Conservation (phyloP, 140 eudicot species). For the Bidens hawaiensis region DNA sequence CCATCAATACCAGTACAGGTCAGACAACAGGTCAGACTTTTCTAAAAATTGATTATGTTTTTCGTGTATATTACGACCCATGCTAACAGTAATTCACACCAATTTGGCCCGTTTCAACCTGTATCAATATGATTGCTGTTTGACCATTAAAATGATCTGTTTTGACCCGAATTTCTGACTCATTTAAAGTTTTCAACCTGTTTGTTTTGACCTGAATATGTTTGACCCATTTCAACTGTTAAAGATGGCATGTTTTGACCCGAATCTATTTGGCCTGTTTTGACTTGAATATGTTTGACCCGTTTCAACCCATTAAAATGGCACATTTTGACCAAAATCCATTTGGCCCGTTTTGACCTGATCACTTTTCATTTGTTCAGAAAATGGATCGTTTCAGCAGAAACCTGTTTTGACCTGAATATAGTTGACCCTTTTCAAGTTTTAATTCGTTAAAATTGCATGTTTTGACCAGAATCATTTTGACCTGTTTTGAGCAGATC, state of each 20-base stretch:
- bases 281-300: not conserved
- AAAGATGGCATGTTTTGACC: too few relatives aligned
- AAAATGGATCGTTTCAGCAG: not conserved
- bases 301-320: not conserved
- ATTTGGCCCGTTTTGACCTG: not conserved
- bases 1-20: conserved; percentile 98
- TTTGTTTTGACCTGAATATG: not conserved
- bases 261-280: not conserved
- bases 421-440: too few relatives aligned
- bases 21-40: too few relatives aligned
- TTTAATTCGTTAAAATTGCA: not conserved
- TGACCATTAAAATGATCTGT: not conserved
- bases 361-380: not conserved
- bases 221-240: not conserved
- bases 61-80: not conserved
- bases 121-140: not conserved
- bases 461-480: not conserved
- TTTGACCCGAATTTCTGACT: not conserved
- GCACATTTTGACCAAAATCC: not conserved
- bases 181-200: too few relatives aligned
- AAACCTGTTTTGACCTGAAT: not conserved
- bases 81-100: not conserved
- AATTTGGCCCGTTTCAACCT: not conserved
- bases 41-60: not conserved
- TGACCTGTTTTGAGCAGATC: too few relatives aligned